Percentiles rank a stretch among this genome's conserved stretches.
phyloP scores from a whole-genome alignment of 2,329 filamentous ascomycete genomes.

The Colletotrichum tamarilloi region DNA sequence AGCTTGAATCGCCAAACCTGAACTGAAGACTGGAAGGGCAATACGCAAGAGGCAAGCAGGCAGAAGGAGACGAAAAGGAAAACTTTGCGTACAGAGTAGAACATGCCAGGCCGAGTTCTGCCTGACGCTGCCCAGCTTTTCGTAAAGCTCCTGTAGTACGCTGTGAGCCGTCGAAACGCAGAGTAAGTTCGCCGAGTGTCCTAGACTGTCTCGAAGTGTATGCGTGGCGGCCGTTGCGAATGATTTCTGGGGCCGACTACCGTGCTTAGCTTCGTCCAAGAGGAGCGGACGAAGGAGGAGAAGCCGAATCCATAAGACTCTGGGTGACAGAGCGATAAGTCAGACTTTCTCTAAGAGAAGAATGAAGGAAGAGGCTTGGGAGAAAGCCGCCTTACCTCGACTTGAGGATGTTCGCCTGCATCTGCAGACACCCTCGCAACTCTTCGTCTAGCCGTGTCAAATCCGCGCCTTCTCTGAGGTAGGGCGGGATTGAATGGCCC shows the following conservation, averaged over 20 bases:
- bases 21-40: not conserved
- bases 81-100: not conserved
- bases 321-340: not conserved
- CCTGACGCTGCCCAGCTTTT: conserved; percentile 2
- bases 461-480: not conserved
- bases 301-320: conserved; percentile 11
- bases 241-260: not conserved
- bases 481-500: not conserved
- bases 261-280: conserved; percentile 1
- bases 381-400: not conserved
- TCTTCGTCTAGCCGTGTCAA: not conserved
- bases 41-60: not conserved
- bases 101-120: conserved; percentile 23
- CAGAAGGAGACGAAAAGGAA: not conserved
- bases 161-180: conserved; percentile 15
- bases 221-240: not conserved
- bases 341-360: not conserved
- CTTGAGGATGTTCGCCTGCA: conserved; percentile 21
- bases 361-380: not conserved
- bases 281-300: not conserved
- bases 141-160: conserved; percentile 11
- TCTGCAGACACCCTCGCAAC: not conserved
- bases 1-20: not conserved
- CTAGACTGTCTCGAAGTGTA: not conserved
- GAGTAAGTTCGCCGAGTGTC: not conserved